Percentiles rank a stretch among this genome's conserved stretches.
phyloP scores from a whole-genome alignment of 2,329 filamentous ascomycete genomes.

The Chaetothyriales sp. region DNA sequence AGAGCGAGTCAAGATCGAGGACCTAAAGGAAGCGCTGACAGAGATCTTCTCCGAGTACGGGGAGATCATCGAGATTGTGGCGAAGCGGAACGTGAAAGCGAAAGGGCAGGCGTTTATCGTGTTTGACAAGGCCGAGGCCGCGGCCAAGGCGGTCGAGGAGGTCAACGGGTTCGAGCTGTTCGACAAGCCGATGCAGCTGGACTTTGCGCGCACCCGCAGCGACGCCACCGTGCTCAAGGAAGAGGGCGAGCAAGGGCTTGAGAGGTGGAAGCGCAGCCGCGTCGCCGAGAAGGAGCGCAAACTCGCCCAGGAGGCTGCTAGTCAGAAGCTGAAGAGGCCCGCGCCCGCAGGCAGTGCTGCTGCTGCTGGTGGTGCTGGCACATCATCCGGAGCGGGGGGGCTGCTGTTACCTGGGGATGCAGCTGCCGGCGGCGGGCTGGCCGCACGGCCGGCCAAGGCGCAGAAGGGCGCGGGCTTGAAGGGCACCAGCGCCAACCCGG shows the following conservation, averaged over 20 bases:
- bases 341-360: slow-evolving; percentile 29
- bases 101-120: slow-evolving; percentile 95
- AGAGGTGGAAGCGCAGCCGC: slow-evolving; percentile 68
- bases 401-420: too few relatives aligned
- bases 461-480: slow-evolving; percentile 62
- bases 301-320: slow-evolving; percentile 65
- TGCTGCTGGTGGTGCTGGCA: too few relatives aligned
- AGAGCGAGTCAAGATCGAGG: slow-evolving; percentile 72
- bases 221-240: slow-evolving; percentile 70
- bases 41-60: slow-evolving; percentile 84
- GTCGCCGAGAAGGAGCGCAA: slow-evolving; percentile 77
- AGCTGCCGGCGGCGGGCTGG: slow-evolving; percentile 29
- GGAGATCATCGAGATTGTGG: slow-evolving; percentile 65
- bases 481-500: slow-evolving; percentile 50
- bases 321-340: slow-evolving; percentile 58
- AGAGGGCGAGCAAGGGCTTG: slow-evolving; percentile 65
- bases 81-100: slow-evolving; percentile 76
- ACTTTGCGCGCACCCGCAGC: slow-evolving; percentile 66
- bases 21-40: slow-evolving; percentile 55
- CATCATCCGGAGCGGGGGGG: too few relatives aligned
- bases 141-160: slow-evolving; percentile 67
- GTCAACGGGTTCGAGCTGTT: slow-evolving; percentile 87
- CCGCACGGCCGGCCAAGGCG: slow-evolving; percentile 39
- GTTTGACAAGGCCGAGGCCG: slow-evolving; percentile 68
- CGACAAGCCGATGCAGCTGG: slow-evolving; percentile 74